These are phyloP conservation scores for Pseudocercospora fuligena DNA, from an alignment of 2,329 filamentous ascomycete species.

Conservation along the genomic window DNA sequence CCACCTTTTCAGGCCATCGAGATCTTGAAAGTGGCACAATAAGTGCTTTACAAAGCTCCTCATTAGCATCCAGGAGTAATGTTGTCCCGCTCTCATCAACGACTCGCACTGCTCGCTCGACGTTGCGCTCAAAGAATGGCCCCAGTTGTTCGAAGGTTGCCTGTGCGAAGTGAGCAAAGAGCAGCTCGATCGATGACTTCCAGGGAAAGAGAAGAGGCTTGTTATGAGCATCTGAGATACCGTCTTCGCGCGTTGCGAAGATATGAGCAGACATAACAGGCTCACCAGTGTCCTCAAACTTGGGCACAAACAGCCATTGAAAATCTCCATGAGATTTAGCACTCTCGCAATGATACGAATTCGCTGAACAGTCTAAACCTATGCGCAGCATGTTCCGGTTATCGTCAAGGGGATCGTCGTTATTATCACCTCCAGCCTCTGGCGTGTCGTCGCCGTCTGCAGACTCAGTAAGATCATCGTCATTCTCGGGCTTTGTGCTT, in stretches of 20 bases:
- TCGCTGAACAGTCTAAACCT: constrained; percentile 8
- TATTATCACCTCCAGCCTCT: background rate
- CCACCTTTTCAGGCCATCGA: background rate
- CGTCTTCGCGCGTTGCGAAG: constrained; percentile 1
- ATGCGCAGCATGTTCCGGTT: constrained; percentile 16
- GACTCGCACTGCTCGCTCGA: constrained; percentile 8
- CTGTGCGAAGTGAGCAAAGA: constrained; percentile 17
- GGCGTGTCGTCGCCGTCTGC: background rate
- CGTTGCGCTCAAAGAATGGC: constrained; percentile 7
- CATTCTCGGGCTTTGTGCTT: too few relatives aligned
- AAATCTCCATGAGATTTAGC: background rate
- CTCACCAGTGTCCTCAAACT: constrained; percentile 4
- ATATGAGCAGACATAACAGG: background rate
- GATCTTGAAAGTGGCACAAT: background rate
- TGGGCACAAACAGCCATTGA: constrained; percentile 15
- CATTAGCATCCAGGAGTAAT: constrained; percentile 9
- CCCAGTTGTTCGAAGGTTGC: constrained; percentile 16
- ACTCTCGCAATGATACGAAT: constrained; percentile 6
- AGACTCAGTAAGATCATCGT: too few relatives aligned
- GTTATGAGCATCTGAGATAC: constrained; percentile 1
- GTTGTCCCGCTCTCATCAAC: constrained; percentile 5
- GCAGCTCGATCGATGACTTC: constrained; percentile 16
- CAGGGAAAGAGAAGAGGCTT: background rate
- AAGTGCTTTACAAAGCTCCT: background rate
- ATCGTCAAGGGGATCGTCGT: constrained; percentile 9